Evolutionary conservation across 1,284 basidiomycete genomes (phyloP).

Genomic region (Naganishia albida): DNA sequence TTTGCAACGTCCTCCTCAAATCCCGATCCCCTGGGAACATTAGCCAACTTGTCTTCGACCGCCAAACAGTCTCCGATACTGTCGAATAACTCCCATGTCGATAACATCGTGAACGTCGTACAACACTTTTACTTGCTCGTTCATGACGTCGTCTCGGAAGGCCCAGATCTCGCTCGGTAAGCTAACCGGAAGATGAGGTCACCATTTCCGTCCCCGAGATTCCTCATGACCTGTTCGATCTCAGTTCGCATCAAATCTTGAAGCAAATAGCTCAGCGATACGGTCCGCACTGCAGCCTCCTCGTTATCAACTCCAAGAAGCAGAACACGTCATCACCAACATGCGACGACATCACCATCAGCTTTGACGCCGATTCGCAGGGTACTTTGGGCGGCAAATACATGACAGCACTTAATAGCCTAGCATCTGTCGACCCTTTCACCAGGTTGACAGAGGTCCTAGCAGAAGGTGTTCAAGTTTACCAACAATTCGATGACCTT

Average conservation of each 20-base stretch:
- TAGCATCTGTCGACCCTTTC: conserved; percentile 25
- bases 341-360: background rate
- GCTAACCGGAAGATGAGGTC: conserved; percentile 5
- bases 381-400: background rate
- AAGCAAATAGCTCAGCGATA: conserved; percentile 49
- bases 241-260: conserved; percentile 30
- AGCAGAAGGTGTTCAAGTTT: background rate
- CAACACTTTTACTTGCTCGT: conserved; percentile 53
- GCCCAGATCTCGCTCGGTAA: conserved; percentile 44
- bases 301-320: conserved; percentile 51
- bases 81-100: conserved; percentile 47
- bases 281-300: conserved; percentile 52
- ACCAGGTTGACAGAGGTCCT: conserved; percentile 23
- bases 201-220: background rate
- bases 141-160: conserved; percentile 49
- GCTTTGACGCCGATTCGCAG: background rate
- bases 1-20: conserved; percentile 50
- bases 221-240: background rate
- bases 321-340: conserved; percentile 34
- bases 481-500: background rate
- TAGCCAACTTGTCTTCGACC: conserved; percentile 41
- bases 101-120: conserved; percentile 40
- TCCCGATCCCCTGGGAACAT: conserved; percentile 46
- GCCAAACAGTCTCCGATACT: conserved; percentile 39
- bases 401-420: conserved; percentile 1